Conservation (phyloP, 208 protist genomes). For the Wallacemonas collosoma region DNA sequence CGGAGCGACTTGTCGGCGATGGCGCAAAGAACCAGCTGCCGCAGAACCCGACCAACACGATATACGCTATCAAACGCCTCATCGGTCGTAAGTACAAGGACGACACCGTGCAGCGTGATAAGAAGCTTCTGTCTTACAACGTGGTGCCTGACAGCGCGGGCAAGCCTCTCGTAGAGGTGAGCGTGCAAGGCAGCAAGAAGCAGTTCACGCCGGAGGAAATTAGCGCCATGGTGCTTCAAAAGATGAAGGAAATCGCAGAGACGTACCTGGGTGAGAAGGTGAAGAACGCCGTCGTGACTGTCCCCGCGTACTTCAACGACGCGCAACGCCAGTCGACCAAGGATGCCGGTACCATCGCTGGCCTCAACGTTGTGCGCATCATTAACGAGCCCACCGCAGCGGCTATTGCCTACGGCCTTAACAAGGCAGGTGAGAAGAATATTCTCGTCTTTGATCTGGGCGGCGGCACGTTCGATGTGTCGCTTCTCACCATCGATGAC, state of each 20-base stretch:
- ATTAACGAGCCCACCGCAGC: constrained; percentile 99
- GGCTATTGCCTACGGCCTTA: constrained; percentile 97
- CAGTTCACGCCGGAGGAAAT: constrained; percentile 96
- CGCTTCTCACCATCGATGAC: constrained; percentile 97
- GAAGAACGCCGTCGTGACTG: constrained; percentile 96
- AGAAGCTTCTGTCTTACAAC: constrained; percentile 95
- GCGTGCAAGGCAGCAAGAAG: constrained; percentile 82
- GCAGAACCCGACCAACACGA: constrained; percentile 92
- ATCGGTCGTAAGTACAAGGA: constrained; percentile 94
- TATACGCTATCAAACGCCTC: constrained; percentile 95
- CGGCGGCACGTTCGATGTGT: constrained; percentile 97
- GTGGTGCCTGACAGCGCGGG: constrained; percentile 80
- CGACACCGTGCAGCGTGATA: constrained; percentile 92
- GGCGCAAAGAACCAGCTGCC: constrained; percentile 94
- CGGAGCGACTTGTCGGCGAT: constrained; percentile 93
- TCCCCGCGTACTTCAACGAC: constrained; percentile 98
- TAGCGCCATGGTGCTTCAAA: constrained; percentile 94
- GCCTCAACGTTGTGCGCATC: constrained; percentile 95
- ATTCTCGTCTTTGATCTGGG: constrained; percentile 97
- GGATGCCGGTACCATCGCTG: constrained; percentile 97
- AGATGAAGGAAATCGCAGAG: constrained; percentile 98
- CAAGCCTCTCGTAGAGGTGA: constrained; percentile 90
- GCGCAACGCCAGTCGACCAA: constrained; percentile 98
- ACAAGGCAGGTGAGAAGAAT: constrained; percentile 87
- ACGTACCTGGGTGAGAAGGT: constrained; percentile 94